Percentiles rank a stretch among this genome's conserved stretches.
phyloP scores from a whole-genome alignment of 108 stramenopile species.

The Ochromonas danica region DNA sequence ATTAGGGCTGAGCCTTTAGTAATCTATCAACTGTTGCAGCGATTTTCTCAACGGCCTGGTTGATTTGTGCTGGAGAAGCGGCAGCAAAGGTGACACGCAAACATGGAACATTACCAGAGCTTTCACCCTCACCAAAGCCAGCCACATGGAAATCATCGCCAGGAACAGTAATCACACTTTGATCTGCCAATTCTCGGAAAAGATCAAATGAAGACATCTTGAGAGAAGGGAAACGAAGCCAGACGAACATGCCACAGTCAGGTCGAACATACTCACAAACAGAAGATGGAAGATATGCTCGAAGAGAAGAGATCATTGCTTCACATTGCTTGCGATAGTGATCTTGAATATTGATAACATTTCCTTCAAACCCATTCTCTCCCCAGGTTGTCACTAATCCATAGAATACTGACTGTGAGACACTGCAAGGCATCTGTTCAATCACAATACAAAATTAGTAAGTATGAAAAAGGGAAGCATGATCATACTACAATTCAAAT shows the following conservation, averaged over 20 bases:
- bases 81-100: constrained; percentile 24
- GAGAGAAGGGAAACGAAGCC: constrained; percentile 40
- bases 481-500: constrained; percentile 4
- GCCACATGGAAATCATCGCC: constrained; percentile 32
- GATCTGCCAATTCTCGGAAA: neutral
- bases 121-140: neutral
- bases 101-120: neutral
- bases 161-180: constrained; percentile 28
- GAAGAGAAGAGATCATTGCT: constrained; percentile 40
- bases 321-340: constrained; percentile 46
- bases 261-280: constrained; percentile 46
- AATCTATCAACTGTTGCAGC: neutral
- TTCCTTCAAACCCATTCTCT: constrained; percentile 43
- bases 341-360: constrained; percentile 19
- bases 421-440: no score
- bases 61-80: constrained; percentile 34
- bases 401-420: constrained; percentile 56
- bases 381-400: constrained; percentile 53
- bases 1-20: no score
- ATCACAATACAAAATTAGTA: no score
- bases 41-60: constrained; percentile 4
- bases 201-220: constrained; percentile 19
- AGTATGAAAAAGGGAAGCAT: no score
- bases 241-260: constrained; percentile 63
- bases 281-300: constrained; percentile 37